These are phyloP conservation scores for Dendrobium officinale DNA, from an alignment of 106 monocot species.

Conservation along the genomic window DNA sequence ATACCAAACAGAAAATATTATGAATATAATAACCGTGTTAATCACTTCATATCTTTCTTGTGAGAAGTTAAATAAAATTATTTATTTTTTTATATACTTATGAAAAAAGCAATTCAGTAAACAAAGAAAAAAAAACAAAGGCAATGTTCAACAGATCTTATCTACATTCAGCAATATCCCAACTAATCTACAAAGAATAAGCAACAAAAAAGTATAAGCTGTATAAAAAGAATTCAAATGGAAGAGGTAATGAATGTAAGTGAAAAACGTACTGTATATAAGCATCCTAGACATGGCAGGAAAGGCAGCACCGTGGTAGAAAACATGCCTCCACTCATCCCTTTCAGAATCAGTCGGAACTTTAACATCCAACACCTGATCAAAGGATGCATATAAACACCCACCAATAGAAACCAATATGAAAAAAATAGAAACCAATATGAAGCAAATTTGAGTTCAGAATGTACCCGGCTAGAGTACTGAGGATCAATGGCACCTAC, in stretches of 20 bases:
- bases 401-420: background rate
- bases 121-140: background rate
- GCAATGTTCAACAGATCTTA: background rate
- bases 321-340: conserved; percentile 32
- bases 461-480: conserved; percentile 39
- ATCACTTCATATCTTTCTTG: background rate
- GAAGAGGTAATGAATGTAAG: background rate
- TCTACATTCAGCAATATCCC: background rate
- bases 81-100: background rate
- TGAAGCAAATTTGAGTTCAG: background rate
- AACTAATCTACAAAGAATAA: background rate
- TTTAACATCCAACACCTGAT: conserved; percentile 35
- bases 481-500: conserved; percentile 39
- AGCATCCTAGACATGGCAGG: conserved; percentile 62
- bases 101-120: background rate
- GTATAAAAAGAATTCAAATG: background rate
- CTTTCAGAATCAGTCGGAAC: conserved; percentile 34
- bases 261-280: conserved; percentile 45
- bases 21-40: background rate
- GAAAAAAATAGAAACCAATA: background rate
- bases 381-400: background rate
- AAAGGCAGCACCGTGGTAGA: conserved; percentile 72
- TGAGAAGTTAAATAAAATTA: background rate
- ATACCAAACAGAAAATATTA: background rate
- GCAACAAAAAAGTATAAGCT: background rate